Conservation (phyloP, 371 early-diverging fungal genomes). For the Mucor velutinosus region DNA sequence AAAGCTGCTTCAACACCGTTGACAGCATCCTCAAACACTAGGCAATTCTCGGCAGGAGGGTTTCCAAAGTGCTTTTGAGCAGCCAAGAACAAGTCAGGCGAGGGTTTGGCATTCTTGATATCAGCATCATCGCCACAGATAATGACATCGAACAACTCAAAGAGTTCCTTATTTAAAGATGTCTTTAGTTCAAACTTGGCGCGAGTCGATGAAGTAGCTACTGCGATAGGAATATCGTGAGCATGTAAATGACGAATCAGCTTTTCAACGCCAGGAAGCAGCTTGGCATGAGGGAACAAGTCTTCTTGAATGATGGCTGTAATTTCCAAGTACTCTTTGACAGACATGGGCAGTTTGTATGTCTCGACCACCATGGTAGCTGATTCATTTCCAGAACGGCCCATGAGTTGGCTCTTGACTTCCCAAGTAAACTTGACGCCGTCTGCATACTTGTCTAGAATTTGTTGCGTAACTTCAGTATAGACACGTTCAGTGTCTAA, state of each 20-base stretch:
- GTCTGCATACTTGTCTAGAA: constrained; percentile 47
- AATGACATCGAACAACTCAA: constrained; percentile 78
- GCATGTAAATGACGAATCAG: constrained; percentile 78
- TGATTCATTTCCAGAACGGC: constrained; percentile 70
- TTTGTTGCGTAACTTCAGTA: constrained; percentile 76
- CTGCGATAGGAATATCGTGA: constrained; percentile 83
- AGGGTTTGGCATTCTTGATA: constrained; percentile 82
- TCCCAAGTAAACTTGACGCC: constrained; percentile 79
- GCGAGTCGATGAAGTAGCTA: constrained; percentile 84
- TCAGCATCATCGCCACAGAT: constrained; percentile 87
- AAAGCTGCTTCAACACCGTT: constrained; percentile 84
- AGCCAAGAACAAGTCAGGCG: constrained; percentile 87
- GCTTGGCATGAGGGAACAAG: constrained; percentile 62
- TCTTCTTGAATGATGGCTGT: constrained; percentile 46
- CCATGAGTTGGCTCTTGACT: constrained; percentile 84
- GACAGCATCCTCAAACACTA: constrained; percentile 93
- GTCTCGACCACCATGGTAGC: constrained; percentile 69
- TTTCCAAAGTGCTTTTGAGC: constrained; percentile 60
- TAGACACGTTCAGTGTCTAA: constrained; percentile 89
- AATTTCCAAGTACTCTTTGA: constrained; percentile 73
- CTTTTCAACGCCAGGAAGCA: constrained; percentile 76
- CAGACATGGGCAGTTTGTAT: constrained; percentile 73
- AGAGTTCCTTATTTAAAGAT: constrained; percentile 68
- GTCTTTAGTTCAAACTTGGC: constrained; percentile 79
- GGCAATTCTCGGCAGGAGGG: constrained; percentile 63